Evolutionary conservation across 192 early-diverging fungal genomes (phyloP), one percentile per base, ranked within the genome.

Genomic region (Umbelopsis ramanniana): DNA sequence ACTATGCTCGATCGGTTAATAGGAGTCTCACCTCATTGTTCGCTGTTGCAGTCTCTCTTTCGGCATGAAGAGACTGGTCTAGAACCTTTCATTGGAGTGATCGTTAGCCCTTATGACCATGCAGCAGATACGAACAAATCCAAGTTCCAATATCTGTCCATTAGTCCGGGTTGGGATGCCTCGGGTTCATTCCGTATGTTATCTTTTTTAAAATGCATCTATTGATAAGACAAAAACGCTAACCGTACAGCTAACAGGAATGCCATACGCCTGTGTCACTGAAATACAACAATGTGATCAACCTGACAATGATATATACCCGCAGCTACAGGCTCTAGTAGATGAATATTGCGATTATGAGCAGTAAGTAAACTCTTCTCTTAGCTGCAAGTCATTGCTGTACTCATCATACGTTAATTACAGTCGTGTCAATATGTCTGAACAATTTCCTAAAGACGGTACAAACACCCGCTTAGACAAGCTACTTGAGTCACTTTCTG

Each of bases 31-130:
- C 40, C 40, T 11, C 40, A 43, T 12, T 12, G 0, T 11, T 43
- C 11, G 1, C 6, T 6, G 11, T 66, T 38, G 26, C 33, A 83
- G 74, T 76, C 82, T 72, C 86, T 96, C 37, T 94, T 92, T 71
- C 83, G 88, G 70, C 81, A 85, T 11, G 79, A 84, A 52, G 82
- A 84, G 46, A 75, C 75, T 10, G 87, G 88, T 19, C 74, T 86
- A 9, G 94, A 96, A 74, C 96, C 96, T 21, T 98, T 98, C 84
- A 87, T 97, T 52, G 94, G 95, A 17, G 85, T 88, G 7, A 98
- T 98, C 67, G 89, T 96, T 33, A 91, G 86, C 17, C 96, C 96
- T 22, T 95, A 93, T 71, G 87, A 93, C 69, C 71, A 86, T 11
- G 72, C 76, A 15, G 76, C 79, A 47, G 67, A 82, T 15, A 81